Evolutionary conservation across 306 rosid species (phyloP).

Genomic region (Medicago arabica): DNA sequence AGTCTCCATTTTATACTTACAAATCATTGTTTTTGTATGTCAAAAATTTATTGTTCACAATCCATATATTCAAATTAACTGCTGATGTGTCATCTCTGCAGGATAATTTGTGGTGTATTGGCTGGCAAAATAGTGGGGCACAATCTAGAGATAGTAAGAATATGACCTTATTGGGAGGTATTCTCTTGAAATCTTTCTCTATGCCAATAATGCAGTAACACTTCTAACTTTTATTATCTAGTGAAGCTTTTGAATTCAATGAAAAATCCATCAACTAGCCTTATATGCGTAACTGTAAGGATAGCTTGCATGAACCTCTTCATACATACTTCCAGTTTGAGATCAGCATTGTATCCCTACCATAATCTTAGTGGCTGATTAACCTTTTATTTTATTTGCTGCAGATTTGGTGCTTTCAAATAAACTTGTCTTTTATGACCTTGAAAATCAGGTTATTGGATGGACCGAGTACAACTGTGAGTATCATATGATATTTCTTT

Average conservation of each 20-base stretch:
- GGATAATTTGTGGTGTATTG: constrained; percentile 91
- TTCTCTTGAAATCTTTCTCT: constrained; percentile 34
- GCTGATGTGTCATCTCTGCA: constrained; percentile 52
- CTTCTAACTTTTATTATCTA: constrained; percentile 1
- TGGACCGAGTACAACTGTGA: constrained; percentile 97
- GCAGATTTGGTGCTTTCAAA: constrained; percentile 97
- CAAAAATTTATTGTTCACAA: constrained; percentile 26
- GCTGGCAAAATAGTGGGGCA: constrained; percentile 97
- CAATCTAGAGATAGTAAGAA: constrained; percentile 88
- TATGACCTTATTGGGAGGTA: constrained; percentile 96
- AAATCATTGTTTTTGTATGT: constrained; percentile 6
- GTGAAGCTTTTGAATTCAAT: constrained; percentile 12
- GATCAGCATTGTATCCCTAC: neutral
- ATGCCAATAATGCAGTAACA: constrained; percentile 13
- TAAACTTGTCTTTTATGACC: constrained; percentile 89
- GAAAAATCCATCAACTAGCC: neutral
- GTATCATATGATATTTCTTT: constrained; percentile 39
- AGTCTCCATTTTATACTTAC: constrained; percentile 22
- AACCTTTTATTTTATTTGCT: constrained; percentile 28
- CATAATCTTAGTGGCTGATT: neutral
- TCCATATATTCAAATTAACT: constrained; percentile 26
- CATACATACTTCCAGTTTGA: constrained; percentile 7
- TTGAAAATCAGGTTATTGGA: constrained; percentile 85
- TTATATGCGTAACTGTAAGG: neutral
- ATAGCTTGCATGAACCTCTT: constrained; percentile 1